Conservation (phyloP, 2,329 filamentous ascomycete genomes). For the Ceratocystis albifundus region DNA sequence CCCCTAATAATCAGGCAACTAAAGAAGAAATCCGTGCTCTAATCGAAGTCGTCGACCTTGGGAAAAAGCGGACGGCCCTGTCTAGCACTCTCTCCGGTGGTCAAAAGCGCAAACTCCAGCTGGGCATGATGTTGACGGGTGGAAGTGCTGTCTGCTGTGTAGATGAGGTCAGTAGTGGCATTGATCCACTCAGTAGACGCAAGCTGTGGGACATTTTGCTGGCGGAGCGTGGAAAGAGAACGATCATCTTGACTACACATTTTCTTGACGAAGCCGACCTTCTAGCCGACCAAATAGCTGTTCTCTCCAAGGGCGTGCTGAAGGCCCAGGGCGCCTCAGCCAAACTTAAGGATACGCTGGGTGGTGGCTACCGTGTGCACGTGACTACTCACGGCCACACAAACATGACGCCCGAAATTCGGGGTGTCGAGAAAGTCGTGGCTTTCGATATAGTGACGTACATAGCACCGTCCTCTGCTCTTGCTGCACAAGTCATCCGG, state of each 20-base stretch:
- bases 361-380: constrained; percentile 74
- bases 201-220: constrained; percentile 94
- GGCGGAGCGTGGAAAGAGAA: constrained; percentile 67
- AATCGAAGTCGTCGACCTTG: constrained; percentile 61
- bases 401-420: constrained; percentile 37
- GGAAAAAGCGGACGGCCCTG: constrained; percentile 57
- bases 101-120: constrained; percentile 82
- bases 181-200: constrained; percentile 73
- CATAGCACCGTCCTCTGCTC: constrained; percentile 53
- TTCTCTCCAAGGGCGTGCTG: constrained; percentile 72
- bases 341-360: constrained; percentile 68
- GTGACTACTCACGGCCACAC: constrained; percentile 38
- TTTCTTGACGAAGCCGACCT: constrained; percentile 90
- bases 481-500: constrained; percentile 60
- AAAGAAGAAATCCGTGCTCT: constrained; percentile 51
- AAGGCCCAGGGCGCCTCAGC: constrained; percentile 76
- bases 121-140: constrained; percentile 91
- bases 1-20: constrained; percentile 43
- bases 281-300: constrained; percentile 76
- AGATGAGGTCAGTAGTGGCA: constrained; percentile 79
- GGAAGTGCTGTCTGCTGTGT: constrained; percentile 80
- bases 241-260: constrained; percentile 81
- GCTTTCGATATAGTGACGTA: constrained; percentile 64
- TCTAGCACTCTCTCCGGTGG: constrained; percentile 76
- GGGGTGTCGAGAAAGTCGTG: constrained; percentile 45